Conservation (phyloP, 768 basidiomycete genomes). For the Collybia mongolica region DNA sequence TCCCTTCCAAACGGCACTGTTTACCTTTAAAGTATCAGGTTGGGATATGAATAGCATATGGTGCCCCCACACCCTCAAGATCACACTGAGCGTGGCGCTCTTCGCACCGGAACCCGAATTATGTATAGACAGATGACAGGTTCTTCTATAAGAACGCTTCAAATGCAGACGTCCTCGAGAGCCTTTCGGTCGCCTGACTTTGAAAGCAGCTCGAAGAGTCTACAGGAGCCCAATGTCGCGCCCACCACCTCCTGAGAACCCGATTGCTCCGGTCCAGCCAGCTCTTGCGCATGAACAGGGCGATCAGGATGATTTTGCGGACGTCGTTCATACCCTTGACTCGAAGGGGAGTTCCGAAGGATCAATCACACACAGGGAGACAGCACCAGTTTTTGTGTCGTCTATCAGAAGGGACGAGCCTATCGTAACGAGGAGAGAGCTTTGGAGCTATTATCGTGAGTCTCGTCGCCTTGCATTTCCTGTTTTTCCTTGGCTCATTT, state of each 20-base stretch:
- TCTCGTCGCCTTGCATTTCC: slow-evolving; percentile 14
- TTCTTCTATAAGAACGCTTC: too few species aligned
- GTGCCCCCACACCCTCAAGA: too few species aligned
- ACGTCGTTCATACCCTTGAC: slow-evolving; percentile 8
- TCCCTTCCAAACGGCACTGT: too few species aligned
- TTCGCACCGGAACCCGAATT: too few species aligned
- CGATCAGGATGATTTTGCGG: slow-evolving; percentile 8
- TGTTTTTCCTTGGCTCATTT: neutral
- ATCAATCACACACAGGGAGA: slow-evolving; percentile 11
- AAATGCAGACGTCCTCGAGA: too few species aligned
- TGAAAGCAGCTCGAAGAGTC: neutral
- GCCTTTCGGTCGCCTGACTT: too few species aligned
- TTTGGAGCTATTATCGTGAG: slow-evolving; percentile 81
- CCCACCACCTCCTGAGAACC: slow-evolving; percentile 22
- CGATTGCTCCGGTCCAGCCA: slow-evolving; percentile 11
- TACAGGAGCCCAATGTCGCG: slow-evolving; percentile 19
- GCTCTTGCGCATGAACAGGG: slow-evolving; percentile 5
- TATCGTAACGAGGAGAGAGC: slow-evolving; percentile 65
- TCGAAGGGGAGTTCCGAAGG: slow-evolving; percentile 8
- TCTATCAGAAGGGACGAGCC: slow-evolving; percentile 55
- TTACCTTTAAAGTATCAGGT: too few species aligned
- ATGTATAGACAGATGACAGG: too few species aligned
- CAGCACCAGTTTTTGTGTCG: slow-evolving; percentile 31
- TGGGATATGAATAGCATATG: too few species aligned
- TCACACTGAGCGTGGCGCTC: too few species aligned